phyloP scores from a whole-genome alignment of 352 stramenopile genomes.

The Phytophthora cryptogea region DNA sequence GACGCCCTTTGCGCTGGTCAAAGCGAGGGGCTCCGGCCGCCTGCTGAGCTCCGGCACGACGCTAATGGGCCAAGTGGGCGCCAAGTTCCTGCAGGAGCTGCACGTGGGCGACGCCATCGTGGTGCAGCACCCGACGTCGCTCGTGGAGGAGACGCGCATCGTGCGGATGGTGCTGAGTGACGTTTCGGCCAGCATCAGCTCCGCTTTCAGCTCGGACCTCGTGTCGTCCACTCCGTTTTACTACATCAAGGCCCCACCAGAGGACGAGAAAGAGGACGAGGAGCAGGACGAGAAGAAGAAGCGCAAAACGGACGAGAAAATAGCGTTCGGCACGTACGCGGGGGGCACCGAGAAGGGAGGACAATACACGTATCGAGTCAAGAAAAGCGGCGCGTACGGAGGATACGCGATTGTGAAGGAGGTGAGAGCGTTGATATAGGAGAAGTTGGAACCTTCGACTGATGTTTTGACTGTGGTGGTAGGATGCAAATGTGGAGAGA shows the following conservation, averaged over 20 bases:
- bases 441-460: not conserved
- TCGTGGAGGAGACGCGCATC: conserved; percentile 88
- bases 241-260: conserved; percentile 85
- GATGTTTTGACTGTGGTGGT: conserved; percentile 8
- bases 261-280: conserved; percentile 50
- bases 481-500: conserved; percentile 59
- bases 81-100: conserved; percentile 86
- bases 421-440: conserved; percentile 27
- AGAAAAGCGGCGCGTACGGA: conserved; percentile 83
- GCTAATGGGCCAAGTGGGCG: conserved; percentile 82
- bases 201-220: conserved; percentile 87
- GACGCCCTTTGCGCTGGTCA: conserved; percentile 74
- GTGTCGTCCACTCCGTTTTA: conserved; percentile 89
- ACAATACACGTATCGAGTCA: conserved; percentile 77
- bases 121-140: conserved; percentile 86
- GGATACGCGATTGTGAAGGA: conserved; percentile 89
- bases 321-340: conserved; percentile 89
- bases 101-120: conserved; percentile 84
- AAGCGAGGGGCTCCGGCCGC: conserved; percentile 73
- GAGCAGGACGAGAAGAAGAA: conserved; percentile 57
- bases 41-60: conserved; percentile 89
- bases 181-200: conserved; percentile 84
- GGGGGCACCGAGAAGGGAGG: conserved; percentile 77
- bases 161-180: conserved; percentile 91
- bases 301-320: conserved; percentile 54